Evolutionary conservation across 2,329 filamentous ascomycete species (phyloP), one percentile per base, ranked within the genome.

Genomic region (Neofusicoccum cordaticola): DNA sequence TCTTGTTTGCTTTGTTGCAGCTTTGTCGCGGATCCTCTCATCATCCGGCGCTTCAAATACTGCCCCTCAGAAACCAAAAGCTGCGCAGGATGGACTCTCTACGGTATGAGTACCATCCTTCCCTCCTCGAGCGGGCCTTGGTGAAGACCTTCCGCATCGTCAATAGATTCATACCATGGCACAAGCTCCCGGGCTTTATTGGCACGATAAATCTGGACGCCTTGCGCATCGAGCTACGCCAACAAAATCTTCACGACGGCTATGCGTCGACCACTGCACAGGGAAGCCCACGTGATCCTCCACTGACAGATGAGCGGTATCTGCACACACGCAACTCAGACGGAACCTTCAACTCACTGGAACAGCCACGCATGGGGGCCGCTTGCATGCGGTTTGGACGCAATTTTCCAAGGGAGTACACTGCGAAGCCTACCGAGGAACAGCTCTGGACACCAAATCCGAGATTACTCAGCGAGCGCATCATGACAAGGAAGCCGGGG

Each of bases 391-490:
- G 81, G 0, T 80, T 83, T 52, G 80, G 81, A 0, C 74, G 79
- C 13, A 83, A 82, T 63, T 76, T 83, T 9, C 72, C 78, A 1
- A 65, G 80, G 7, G 66, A 77, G 22, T 70, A 72, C 52, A 76
- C 74, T 2, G 51, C 66, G 12, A 77, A 76, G 66, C 81, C 80
- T 1, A 78, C 71, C 4, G 71, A 79, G 2, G 73, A 80, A 22
- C 78, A 81, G 57, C 69, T 82, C 4, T 73, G 75, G 76, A 79
- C 71, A 1, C 80, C 80, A 1, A 82, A 78, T 67, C 81, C 81
- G 2, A 72, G 80, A 41, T 63, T 79, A 13, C 71, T 83, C 51
- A 81, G 79, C 63, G 72, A 81, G 50, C 70, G 69, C 45, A 74
- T 83, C 62, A 73, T 83, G 73, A 74, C 74, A 19, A 72, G 80